Percentiles rank a stretch among this genome's conserved stretches.
Evolutionary conservation across 176 grass and related monocot genomes (phyloP).

Genomic region (Puya raimondii): DNA sequence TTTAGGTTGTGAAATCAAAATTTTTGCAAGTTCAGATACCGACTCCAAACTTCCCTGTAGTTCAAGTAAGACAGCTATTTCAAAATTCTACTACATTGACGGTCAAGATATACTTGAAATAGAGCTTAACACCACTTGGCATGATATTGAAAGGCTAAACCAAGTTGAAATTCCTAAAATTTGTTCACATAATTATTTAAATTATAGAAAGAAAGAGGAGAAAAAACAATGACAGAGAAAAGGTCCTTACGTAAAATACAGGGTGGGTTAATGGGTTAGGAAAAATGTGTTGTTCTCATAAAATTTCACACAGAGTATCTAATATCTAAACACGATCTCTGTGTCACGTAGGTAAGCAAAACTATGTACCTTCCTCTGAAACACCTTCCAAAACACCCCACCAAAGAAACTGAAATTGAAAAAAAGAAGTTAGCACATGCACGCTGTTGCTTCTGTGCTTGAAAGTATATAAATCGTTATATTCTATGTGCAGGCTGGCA

Average conservation of each 20-base stretch:
- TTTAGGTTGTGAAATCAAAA: too few species aligned
- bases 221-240: neutral
- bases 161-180: too few species aligned
- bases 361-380: too few species aligned
- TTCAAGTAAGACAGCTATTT: too few species aligned
- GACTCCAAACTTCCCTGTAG: neutral
- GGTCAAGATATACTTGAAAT: neutral
- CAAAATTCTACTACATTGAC: neutral
- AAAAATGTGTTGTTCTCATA: neutral
- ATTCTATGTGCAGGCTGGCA: conserved; percentile 57
- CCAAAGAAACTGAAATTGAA: too few species aligned
- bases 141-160: too few species aligned
- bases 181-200: too few species aligned
- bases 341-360: neutral
- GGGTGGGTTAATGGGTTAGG: neutral
- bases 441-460: neutral
- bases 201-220: neutral
- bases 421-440: too few species aligned
- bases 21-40: neutral
- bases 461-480: conserved; percentile 6
- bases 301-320: neutral
- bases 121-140: too few species aligned
- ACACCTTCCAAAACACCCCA: too few species aligned
- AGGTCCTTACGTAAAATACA: neutral
- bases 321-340: too few species aligned